Conservation (phyloP, 257 asterid species). For the Penstemon eatonii region DNA sequence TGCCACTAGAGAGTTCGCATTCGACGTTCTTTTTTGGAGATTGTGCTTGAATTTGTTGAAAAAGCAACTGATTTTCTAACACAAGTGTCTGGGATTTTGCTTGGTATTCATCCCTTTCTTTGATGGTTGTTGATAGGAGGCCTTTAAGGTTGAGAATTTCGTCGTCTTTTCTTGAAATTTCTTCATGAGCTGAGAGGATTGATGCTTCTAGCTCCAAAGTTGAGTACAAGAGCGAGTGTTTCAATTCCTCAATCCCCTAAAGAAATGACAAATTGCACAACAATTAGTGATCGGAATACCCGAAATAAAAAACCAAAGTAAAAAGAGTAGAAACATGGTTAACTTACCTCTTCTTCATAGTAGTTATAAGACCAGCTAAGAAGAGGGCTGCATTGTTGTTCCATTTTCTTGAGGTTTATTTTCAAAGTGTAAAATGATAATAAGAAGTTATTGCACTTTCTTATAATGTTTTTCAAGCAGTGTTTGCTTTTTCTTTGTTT, state of each 20-base stretch:
- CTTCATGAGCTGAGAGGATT: constrained; percentile 63
- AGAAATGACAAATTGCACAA: constrained; percentile 17
- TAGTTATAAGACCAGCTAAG: constrained; percentile 62
- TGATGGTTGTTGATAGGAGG: constrained; percentile 48
- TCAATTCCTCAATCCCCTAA: constrained; percentile 77
- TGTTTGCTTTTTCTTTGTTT: not conserved
- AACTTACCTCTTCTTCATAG: constrained; percentile 70
- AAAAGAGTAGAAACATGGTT: not conserved
- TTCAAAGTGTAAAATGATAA: too few relatives aligned
- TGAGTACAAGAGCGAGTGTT: constrained; percentile 74
- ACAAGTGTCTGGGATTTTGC: constrained; percentile 47
- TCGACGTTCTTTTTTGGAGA: constrained; percentile 30
- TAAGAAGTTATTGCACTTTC: constrained; percentile 26
- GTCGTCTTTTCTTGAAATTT: constrained; percentile 80
- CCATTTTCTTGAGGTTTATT: constrained; percentile 44
- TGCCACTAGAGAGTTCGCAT: constrained; percentile 48
- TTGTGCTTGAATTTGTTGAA: constrained; percentile 42
- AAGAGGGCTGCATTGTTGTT: constrained; percentile 84
- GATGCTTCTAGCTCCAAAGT: constrained; percentile 78
- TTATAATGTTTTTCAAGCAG: constrained; percentile 46
- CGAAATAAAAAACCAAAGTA: not conserved
- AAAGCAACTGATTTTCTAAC: constrained; percentile 51
- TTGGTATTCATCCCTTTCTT: constrained; percentile 70
- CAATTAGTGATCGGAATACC: not conserved
- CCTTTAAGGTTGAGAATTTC: constrained; percentile 69